phyloP scores from a whole-genome alignment of 306 rosid genomes.

The Carpinus fangiana region DNA sequence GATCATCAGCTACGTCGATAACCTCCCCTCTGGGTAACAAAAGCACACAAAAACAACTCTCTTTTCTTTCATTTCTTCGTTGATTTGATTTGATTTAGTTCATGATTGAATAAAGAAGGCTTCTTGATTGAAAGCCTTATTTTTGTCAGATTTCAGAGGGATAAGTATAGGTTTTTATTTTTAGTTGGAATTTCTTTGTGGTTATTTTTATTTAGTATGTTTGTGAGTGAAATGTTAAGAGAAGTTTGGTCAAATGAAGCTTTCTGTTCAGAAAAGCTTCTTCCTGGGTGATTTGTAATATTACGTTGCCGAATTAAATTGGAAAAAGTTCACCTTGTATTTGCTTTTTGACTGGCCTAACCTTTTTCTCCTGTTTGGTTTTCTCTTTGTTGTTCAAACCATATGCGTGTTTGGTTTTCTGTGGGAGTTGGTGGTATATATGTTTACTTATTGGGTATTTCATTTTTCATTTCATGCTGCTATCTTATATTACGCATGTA shows the following conservation, averaged over 20 bases:
- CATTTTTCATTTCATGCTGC: neutral
- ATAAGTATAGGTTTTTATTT: neutral
- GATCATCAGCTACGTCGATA: slow-evolving; percentile 87
- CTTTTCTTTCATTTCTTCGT: neutral
- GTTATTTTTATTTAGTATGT: neutral
- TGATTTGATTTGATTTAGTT: neutral
- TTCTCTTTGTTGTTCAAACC: neutral
- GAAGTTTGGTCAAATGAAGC: neutral
- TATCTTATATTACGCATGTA: neutral
- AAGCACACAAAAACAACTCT: neutral
- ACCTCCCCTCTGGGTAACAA: slow-evolving; percentile 87
- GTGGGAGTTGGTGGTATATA: neutral
- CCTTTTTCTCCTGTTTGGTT: neutral
- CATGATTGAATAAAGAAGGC: neutral
- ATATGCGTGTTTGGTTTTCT: neutral
- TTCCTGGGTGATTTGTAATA: neutral
- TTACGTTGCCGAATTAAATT: neutral
- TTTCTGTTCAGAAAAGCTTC: neutral
- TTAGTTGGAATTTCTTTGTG: neutral
- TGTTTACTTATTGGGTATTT: neutral
- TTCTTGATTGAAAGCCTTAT: neutral
- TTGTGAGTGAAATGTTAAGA: too few relatives aligned
- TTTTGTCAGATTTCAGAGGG: neutral
- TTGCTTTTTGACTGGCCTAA: neutral
- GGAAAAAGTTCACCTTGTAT: neutral